These are phyloP conservation scores for Scutellaria minor DNA, from an alignment of 257 asterid genomes.

Conservation along the genomic window DNA sequence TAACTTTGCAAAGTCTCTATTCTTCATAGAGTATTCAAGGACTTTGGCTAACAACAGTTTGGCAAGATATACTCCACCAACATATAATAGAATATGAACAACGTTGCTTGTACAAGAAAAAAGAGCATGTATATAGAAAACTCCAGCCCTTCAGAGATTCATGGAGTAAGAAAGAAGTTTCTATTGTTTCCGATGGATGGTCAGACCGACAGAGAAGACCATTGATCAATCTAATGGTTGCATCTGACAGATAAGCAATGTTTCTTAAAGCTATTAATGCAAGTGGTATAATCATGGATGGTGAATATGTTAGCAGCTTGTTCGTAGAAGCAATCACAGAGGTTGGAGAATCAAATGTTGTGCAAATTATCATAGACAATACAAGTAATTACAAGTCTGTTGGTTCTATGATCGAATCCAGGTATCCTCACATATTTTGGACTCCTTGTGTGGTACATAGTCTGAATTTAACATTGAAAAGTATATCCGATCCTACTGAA, in stretches of 20 bases:
- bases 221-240: neutral
- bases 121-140: no score
- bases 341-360: neutral
- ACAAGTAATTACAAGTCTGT: neutral
- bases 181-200: neutral
- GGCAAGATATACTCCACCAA: neutral
- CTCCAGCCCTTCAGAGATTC: no score
- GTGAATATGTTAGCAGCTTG: neutral
- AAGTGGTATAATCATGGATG: neutral
- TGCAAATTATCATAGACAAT: neutral
- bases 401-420: neutral
- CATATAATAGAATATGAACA: neutral
- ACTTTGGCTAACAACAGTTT: neutral
- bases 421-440: neutral
- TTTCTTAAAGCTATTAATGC: neutral
- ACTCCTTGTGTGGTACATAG: no score
- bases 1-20: neutral
- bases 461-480: no score
- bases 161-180: no score
- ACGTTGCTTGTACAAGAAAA: neutral
- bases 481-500: no score
- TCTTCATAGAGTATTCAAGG: neutral
- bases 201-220: neutral
- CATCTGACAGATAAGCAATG: neutral
- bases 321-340: neutral